Evolutionary conservation across 441 rosid species (phyloP).

Genomic region (Hura crepitans): DNA sequence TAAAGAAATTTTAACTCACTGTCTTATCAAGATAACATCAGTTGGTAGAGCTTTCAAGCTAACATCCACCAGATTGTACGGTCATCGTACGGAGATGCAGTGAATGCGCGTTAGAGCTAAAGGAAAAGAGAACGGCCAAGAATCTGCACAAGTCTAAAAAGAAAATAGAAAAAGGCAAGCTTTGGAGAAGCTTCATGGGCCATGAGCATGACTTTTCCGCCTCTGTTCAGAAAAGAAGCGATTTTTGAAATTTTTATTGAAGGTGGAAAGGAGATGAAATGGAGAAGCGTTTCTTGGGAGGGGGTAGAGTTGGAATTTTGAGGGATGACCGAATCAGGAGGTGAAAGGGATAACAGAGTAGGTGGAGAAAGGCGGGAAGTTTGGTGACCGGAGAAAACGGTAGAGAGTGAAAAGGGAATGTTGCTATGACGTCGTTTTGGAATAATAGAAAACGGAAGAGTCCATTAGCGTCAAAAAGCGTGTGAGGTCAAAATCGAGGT

Average conservation of each 20-base stretch:
- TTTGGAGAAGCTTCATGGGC: not conserved
- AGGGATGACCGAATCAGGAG: slow-evolving; percentile 9
- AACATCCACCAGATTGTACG: not conserved
- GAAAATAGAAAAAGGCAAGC: not conserved
- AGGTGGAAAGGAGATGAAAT: not conserved
- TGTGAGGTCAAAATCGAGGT: not conserved
- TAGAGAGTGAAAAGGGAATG: not conserved
- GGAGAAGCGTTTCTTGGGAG: not conserved
- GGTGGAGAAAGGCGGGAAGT: not conserved
- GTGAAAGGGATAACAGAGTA: not conserved
- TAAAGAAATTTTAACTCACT: not conserved
- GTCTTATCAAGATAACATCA: not conserved
- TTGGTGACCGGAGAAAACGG: slow-evolving; percentile 14
- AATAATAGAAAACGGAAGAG: not conserved
- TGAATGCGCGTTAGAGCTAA: not conserved
- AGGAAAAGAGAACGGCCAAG: not conserved
- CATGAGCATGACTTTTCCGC: not conserved
- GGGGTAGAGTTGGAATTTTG: not conserved
- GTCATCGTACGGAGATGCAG: not conserved
- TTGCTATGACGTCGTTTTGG: slow-evolving; percentile 3
- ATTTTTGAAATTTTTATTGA: not conserved
- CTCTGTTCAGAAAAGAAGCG: not conserved
- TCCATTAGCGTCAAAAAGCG: not conserved
- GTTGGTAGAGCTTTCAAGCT: not conserved
- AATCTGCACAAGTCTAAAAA: not conserved